Evolutionary conservation across 2,329 filamentous ascomycete species (phyloP).

Genomic region (Colletotrichum tropicicola): DNA sequence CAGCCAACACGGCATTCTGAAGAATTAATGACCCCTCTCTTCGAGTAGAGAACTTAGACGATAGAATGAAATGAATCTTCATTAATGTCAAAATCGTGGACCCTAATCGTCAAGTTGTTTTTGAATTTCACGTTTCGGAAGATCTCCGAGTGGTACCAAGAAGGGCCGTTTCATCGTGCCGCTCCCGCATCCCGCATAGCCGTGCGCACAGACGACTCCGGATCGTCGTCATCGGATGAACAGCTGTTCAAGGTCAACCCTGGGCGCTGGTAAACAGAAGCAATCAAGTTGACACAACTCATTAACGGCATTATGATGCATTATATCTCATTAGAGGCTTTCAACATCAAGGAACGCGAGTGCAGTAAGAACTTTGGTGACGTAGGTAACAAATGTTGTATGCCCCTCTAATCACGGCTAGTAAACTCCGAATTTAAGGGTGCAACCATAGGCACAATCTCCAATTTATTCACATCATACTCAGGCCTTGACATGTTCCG

Average conservation of each 20-base stretch:
- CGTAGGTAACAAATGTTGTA: too few species aligned
- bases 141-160: neutral
- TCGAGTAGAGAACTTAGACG: neutral
- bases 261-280: neutral
- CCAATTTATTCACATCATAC: too few species aligned
- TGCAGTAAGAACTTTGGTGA: too few species aligned
- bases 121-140: too few species aligned
- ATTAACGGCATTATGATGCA: neutral
- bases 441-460: too few species aligned
- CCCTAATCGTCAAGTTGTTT: too few species aligned
- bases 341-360: too few species aligned
- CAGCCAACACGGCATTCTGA: slow-evolving; percentile 16
- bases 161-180: neutral
- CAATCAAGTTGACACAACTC: neutral
- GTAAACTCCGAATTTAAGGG: too few species aligned
- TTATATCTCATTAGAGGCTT: too few species aligned
- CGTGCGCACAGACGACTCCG: slow-evolving; percentile 1
- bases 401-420: too few species aligned
- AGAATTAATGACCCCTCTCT: slow-evolving; percentile 1
- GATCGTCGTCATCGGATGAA: neutral
- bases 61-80: neutral
- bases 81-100: neutral
- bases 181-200: neutral
- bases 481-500: too few species aligned
- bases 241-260: neutral